Percentiles rank a stretch among this genome's conserved stretches.
Conservation (phyloP, 176 grass and related monocot genomes). For the Oryza australiensis region DNA sequence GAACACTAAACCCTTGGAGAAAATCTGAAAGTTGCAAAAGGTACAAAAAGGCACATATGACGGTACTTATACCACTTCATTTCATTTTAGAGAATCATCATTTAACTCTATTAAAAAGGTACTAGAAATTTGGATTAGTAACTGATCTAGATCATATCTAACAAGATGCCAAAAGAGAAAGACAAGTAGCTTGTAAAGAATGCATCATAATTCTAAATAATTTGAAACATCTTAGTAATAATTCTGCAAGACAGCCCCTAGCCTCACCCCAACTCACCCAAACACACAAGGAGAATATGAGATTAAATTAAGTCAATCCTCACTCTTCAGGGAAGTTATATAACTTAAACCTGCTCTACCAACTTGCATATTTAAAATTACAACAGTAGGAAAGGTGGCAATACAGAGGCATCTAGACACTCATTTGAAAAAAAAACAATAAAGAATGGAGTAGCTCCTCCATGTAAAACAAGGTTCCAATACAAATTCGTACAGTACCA, state of each 20-base stretch:
- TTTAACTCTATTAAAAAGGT: background rate
- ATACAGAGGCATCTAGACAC: background rate
- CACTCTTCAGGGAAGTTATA: background rate
- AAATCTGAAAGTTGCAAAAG: conserved; percentile 1
- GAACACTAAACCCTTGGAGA: background rate
- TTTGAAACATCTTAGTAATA: background rate
- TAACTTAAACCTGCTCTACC: background rate
- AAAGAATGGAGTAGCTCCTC: background rate
- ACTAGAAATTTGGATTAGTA: background rate
- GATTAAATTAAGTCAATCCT: background rate
- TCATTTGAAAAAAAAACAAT: background rate
- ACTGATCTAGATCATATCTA: background rate
- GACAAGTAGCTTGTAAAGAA: background rate
- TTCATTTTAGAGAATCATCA: background rate
- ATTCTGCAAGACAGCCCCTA: background rate
- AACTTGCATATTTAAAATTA: conserved; percentile 20
- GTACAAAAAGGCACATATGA: background rate
- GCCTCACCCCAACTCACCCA: background rate
- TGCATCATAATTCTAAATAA: background rate
- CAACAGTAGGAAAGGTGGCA: background rate
- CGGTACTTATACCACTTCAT: background rate
- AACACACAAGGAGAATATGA: background rate
- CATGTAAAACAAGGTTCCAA: conserved; percentile 6
- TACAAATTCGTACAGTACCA: conserved; percentile 47
- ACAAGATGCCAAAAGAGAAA: background rate